Percentiles rank a stretch among this genome's conserved stretches.
Evolutionary conservation across 2,329 filamentous ascomycete species (phyloP).

Genomic region (Drechslerella coelobrocha): DNA sequence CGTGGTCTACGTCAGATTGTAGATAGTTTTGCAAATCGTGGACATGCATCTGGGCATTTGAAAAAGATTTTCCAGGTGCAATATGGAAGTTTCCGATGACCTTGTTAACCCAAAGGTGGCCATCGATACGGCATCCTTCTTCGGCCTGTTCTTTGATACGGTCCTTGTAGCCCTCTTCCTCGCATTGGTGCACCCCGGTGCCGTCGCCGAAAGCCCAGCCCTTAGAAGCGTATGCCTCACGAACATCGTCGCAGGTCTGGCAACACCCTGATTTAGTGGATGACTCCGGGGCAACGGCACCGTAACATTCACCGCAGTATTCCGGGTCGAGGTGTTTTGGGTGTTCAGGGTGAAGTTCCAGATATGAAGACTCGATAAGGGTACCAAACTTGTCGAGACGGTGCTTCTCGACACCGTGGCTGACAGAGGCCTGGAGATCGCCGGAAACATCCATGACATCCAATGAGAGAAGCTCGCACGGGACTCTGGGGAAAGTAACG

Average conservation of each 20-base stretch:
- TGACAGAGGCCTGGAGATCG: slow-evolving; percentile 92
- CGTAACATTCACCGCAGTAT: slow-evolving; percentile 95
- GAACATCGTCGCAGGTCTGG: slow-evolving; percentile 94
- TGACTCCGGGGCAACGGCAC: slow-evolving; percentile 75
- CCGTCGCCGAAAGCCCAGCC: slow-evolving; percentile 95
- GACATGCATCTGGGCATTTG: slow-evolving; percentile 94
- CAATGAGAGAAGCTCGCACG: slow-evolving; percentile 92
- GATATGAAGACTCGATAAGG: slow-evolving; percentile 60
- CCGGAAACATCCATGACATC: slow-evolving; percentile 99
- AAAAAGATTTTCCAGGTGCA: slow-evolving; percentile 93
- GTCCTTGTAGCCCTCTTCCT: slow-evolving; percentile 90
- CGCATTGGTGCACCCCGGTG: slow-evolving; percentile 91
- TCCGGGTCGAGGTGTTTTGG: slow-evolving; percentile 78
- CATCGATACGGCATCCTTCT: slow-evolving; percentile 94
- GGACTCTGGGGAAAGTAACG: slow-evolving; percentile 90
- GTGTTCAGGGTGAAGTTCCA: slow-evolving; percentile 65
- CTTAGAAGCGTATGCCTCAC: slow-evolving; percentile 86
- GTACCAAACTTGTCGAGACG: slow-evolving; percentile 70
- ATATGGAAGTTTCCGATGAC: slow-evolving; percentile 99
- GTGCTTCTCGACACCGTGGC: slow-evolving; percentile 91
- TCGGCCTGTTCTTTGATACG: slow-evolving; percentile 83
- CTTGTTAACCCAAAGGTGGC: slow-evolving; percentile 93
- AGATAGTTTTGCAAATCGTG: slow-evolving; percentile 97
- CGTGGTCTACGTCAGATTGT: slow-evolving; percentile 76
- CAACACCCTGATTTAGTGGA: slow-evolving; percentile 82